These are phyloP conservation scores for Myriosclerotinia duriaeana DNA, from an alignment of 2,329 filamentous ascomycete species.

Conservation along the genomic window DNA sequence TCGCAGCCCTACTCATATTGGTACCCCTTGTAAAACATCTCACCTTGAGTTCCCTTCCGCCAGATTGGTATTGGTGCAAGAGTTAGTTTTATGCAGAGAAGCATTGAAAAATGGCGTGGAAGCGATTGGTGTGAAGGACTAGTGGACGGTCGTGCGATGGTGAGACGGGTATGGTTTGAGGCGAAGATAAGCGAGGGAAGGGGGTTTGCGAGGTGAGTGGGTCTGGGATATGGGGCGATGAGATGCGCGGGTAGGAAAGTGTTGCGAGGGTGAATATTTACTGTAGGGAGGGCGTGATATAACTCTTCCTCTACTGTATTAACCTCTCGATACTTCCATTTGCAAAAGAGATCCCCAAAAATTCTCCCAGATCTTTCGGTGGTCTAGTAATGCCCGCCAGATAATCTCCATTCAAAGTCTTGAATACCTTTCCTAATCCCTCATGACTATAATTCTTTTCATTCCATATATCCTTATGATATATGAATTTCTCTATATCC, in stretches of 20 bases:
- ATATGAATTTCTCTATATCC: constrained; percentile 43
- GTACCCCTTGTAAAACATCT: neutral
- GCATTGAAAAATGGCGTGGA: neutral
- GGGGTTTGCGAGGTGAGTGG: neutral
- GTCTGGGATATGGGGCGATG: neutral
- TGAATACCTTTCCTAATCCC: constrained; percentile 49
- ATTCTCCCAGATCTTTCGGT: neutral
- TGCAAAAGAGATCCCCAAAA: neutral
- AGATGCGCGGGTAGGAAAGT: too few relatives aligned
- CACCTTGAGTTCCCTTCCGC: neutral
- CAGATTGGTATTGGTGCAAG: neutral
- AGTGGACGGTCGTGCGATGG: neutral
- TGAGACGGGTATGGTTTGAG: neutral
- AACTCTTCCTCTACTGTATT: too few relatives aligned
- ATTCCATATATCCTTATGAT: constrained; percentile 53
- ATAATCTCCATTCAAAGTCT: constrained; percentile 49
- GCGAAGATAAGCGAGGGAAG: neutral
- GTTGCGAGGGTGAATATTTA: too few relatives aligned
- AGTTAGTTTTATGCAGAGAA: neutral
- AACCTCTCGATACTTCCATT: neutral
- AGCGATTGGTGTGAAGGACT: neutral
- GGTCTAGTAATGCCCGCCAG: constrained; percentile 36
- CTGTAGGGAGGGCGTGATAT: too few relatives aligned
- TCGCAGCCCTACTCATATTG: neutral
- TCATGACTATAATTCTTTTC: constrained; percentile 50